Evolutionary conservation across 441 rosid genomes (phyloP).

Genomic region (Populus trichocarpa): DNA sequence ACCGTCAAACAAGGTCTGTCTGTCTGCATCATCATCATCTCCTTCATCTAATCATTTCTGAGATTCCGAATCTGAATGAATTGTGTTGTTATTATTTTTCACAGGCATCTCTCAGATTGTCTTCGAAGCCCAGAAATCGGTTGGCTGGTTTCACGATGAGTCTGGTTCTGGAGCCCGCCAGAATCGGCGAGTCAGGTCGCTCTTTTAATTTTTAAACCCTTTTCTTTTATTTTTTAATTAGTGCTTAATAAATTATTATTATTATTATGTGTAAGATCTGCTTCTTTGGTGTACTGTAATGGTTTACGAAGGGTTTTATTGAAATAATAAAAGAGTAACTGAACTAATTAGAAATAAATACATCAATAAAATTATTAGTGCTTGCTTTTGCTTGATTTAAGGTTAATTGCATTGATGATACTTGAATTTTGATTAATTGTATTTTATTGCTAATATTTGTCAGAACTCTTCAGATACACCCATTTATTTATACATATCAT

Average conservation of each 20-base stretch:
- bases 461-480: not conserved
- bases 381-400: not conserved
- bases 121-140: constrained; percentile 72
- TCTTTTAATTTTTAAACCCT: not conserved
- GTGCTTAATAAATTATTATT: not conserved
- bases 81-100: not conserved
- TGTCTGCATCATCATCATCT: not conserved
- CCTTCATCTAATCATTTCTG: not conserved
- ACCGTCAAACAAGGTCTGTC: constrained; percentile 68
- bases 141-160: constrained; percentile 77
- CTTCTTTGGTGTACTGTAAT: not conserved
- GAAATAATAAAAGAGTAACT: not conserved
- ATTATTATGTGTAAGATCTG: not conserved
- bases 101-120: constrained; percentile 68
- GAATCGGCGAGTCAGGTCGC: constrained; percentile 30
- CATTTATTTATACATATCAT: not conserved
- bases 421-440: not conserved
- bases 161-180: constrained; percentile 42
- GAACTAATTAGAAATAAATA: not conserved
- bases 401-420: not conserved
- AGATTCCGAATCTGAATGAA: not conserved
- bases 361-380: not conserved
- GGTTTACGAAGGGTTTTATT: not conserved
- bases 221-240: too few relatives aligned
- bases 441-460: not conserved